These are phyloP conservation scores for Aureobasidium subglaciale DNA, from an alignment of 2,329 filamentous ascomycete species.

Conservation along the genomic window DNA sequence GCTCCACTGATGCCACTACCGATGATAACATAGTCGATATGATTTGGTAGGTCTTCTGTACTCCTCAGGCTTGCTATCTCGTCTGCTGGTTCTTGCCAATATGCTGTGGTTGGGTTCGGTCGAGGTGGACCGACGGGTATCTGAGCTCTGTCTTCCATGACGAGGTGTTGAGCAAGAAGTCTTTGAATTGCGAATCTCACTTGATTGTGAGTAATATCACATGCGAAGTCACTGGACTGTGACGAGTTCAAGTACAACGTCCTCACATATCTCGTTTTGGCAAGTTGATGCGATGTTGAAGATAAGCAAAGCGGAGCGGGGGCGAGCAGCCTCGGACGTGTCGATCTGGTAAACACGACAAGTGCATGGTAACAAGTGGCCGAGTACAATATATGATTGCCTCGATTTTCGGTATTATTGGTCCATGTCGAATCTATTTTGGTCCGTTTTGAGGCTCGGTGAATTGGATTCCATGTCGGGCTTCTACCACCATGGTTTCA, in stretches of 20 bases:
- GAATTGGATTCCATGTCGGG: too few species aligned
- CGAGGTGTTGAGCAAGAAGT: too few species aligned
- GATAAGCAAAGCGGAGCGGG: background rate
- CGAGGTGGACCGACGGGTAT: constrained; percentile 25
- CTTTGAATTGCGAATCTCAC: too few species aligned
- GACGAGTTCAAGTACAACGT: background rate
- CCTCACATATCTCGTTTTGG: background rate
- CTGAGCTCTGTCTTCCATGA: constrained; percentile 16
- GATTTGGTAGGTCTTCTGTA: constrained; percentile 20
- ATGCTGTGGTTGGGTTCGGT: constrained; percentile 31
- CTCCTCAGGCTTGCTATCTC: constrained; percentile 29
- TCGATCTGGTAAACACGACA: background rate
- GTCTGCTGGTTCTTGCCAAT: constrained; percentile 36
- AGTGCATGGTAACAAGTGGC: too few species aligned
- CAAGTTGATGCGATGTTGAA: background rate
- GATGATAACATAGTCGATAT: constrained; percentile 32
- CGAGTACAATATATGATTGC: too few species aligned
- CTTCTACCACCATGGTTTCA: too few species aligned
- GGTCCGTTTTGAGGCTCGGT: too few species aligned
- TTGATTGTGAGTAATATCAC: too few species aligned
- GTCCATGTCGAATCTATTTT: too few species aligned
- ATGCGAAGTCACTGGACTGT: background rate
- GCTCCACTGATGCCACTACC: constrained; percentile 36
- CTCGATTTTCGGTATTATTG: too few species aligned
- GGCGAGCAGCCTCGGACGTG: background rate